Evolutionary conservation across 805 yeast genomes (phyloP), one percentile per base, ranked within the genome.

Genomic region (Starmerella apicola): DNA sequence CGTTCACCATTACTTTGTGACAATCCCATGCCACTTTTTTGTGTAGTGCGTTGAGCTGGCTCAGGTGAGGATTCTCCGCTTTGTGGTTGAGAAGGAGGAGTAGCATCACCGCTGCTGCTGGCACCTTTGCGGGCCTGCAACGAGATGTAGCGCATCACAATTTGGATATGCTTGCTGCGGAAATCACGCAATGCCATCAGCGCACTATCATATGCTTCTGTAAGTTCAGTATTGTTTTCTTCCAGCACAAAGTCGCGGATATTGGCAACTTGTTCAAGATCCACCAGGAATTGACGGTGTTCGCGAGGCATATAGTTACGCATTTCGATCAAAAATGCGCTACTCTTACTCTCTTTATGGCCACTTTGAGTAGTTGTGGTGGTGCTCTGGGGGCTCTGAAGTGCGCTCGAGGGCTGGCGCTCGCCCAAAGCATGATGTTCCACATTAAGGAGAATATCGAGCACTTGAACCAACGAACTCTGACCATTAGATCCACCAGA

Each of bases 401-500:
- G 43, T 19, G 39, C 38, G 18, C 24, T 31, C 6, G 52, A 48
- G 26, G 51, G 53, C 38, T 41, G 34, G 24, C 78, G 60, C 39
- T 69, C 68, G 3, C 94, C 95, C 1, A 88, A 76, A 4, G 94
- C 77, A 46, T 68, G 70, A 58, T 86, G 97, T 43, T 76, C 76
- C 13, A 86, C 80, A 35, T 74, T 74, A 30, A 86, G 66, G 15
- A 84, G 58, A 20, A 82, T 71, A 56, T 86, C 97, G 45, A 86
- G 65, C 20, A 84, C 78, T 61, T 86, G 96, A 46, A 88, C 81
- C 52, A 86, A 66, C 2, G 95, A 82, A 34, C 86, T 76, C 60
- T 86, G 97, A 0, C 95, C 96, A 57, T 86, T 86, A 3, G 94
- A 81, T 1, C 97, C 97, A 21, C 97, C 97, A 15, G 94, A 68